phyloP scores from a whole-genome alignment of 345 rosid species.

The Dipteronia sinensis region DNA sequence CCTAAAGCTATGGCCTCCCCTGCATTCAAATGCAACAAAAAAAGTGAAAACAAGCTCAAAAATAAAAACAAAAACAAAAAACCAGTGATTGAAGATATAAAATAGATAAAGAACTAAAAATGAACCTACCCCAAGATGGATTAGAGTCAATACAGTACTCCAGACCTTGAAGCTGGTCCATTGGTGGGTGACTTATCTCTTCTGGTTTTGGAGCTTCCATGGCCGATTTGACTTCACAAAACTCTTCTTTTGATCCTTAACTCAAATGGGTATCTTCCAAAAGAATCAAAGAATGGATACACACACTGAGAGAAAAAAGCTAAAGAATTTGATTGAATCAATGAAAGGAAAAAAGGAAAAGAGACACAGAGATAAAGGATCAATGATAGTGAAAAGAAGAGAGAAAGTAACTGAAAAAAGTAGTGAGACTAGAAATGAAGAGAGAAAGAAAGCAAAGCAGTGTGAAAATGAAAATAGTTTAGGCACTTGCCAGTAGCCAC shows the following conservation, averaged over 20 bases:
- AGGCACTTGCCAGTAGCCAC: slow-evolving; percentile 29
- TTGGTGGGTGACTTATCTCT: slow-evolving; percentile 85
- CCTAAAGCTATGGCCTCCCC: slow-evolving; percentile 95
- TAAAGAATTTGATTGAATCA: slow-evolving; percentile 26
- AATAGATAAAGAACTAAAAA: not conserved
- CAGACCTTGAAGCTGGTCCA: slow-evolving; percentile 98
- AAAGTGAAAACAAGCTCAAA: not conserved
- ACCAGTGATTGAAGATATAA: not conserved
- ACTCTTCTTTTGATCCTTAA: not conserved
- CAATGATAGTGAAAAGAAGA: slow-evolving; percentile 15
- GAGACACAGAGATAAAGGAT: slow-evolving; percentile 4
- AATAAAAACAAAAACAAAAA: not conserved
- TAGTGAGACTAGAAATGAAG: not conserved
- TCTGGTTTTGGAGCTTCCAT: slow-evolving; percentile 91
- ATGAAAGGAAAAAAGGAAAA: slow-evolving; percentile 19
- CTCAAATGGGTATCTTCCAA: slow-evolving; percentile 31
- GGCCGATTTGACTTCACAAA: slow-evolving; percentile 21
- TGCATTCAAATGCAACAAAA: slow-evolving; percentile 39
- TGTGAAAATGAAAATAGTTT: not conserved
- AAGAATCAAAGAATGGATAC: slow-evolving; percentile 30
- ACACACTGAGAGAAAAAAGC: slow-evolving; percentile 21
- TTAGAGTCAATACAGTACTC: slow-evolving; percentile 99
- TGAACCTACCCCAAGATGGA: slow-evolving; percentile 87
- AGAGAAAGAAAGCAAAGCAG: not conserved
- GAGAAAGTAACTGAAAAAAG: slow-evolving; percentile 17